Evolutionary conservation across 176 grass and related monocot species (phyloP).

Genomic region (Sorghum bicolor): Sorghum_bicolor_NCBIv3 NC_012873.2:4427501-4428000

Average conservation of each 20-base stretch:
- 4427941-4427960: constrained; percentile 93
- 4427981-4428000: constrained; percentile 77
- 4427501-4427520: too few species aligned
- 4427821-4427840: neutral
- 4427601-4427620: too few species aligned
- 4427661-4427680: too few species aligned
- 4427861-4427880: neutral
- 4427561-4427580: too few species aligned
- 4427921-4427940: constrained; percentile 34
- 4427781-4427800: neutral
- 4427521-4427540: too few species aligned
- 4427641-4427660: neutral
- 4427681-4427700: too few species aligned
- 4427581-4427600: too few species aligned
- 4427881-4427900: too few species aligned
- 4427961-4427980: constrained; percentile 83
- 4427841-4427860: neutral
- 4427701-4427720: too few species aligned
- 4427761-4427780: neutral
- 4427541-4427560: too few species aligned
- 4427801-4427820: neutral
- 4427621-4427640: neutral
- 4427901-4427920: neutral
- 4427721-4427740: neutral
- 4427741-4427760: neutral